phyloP scores from a whole-genome alignment of 495 filamentous ascomycete species.

The Thozetella sp. region DNA sequence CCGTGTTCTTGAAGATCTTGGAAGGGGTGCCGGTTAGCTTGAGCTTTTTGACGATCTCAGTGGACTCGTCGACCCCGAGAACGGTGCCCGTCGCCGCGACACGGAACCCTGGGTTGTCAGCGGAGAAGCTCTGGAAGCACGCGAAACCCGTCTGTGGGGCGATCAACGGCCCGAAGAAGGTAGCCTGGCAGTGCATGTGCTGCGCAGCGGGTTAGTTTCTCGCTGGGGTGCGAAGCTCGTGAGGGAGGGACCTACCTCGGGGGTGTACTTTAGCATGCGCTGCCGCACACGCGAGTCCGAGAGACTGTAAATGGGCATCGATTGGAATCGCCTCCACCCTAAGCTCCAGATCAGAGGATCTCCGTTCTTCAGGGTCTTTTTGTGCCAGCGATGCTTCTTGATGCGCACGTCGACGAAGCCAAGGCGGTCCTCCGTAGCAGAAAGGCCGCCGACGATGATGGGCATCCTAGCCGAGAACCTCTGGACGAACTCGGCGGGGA shows the following conservation, averaged over 20 bases:
- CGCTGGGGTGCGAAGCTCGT: neutral
- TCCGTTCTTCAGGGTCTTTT: constrained; percentile 97
- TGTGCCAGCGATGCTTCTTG: constrained; percentile 97
- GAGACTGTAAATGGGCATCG: constrained; percentile 89
- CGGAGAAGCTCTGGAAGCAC: constrained; percentile 88
- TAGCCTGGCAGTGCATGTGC: constrained; percentile 97
- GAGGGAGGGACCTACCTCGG: constrained; percentile 6
- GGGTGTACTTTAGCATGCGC: constrained; percentile 90
- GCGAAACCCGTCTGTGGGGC: constrained; percentile 96
- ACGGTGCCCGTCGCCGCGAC: constrained; percentile 94
- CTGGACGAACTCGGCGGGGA: constrained; percentile 89
- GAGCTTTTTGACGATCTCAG: constrained; percentile 98
- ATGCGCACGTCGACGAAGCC: constrained; percentile 95
- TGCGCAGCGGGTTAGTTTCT: constrained; percentile 63
- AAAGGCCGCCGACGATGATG: constrained; percentile 85
- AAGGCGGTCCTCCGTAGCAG: constrained; percentile 91
- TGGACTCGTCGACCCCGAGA: constrained; percentile 86
- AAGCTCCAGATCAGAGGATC: constrained; percentile 96
- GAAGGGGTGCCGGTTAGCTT: constrained; percentile 76
- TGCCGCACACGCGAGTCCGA: constrained; percentile 91
- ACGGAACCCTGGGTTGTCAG: constrained; percentile 87
- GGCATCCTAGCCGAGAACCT: constrained; percentile 85
- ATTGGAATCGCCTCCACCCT: constrained; percentile 96
- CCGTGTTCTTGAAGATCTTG: constrained; percentile 99
- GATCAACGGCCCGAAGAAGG: constrained; percentile 92